Evolutionary conservation across 2,329 filamentous ascomycete genomes (phyloP).

Genomic region (Alternaria burnsii): DNA sequence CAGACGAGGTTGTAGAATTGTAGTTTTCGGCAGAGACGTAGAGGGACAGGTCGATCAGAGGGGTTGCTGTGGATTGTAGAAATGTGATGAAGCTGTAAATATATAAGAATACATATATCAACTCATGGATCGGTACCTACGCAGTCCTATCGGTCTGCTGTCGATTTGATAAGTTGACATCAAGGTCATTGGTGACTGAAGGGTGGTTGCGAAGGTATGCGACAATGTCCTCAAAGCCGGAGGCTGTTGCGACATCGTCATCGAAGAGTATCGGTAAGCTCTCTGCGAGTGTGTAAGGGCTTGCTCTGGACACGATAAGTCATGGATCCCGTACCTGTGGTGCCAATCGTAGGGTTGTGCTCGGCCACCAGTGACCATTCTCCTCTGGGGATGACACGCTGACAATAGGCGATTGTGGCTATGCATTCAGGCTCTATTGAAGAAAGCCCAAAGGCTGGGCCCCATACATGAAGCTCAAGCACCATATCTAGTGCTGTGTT

Average conservation of each 20-base stretch:
- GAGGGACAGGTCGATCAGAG: slow-evolving; percentile 84
- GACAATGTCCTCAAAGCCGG: slow-evolving; percentile 69
- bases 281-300: slow-evolving; percentile 49
- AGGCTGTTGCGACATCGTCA: slow-evolving; percentile 61
- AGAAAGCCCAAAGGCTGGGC: slow-evolving; percentile 84
- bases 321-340: slow-evolving; percentile 58
- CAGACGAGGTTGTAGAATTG: slow-evolving; percentile 75
- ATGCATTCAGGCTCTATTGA: slow-evolving; percentile 93
- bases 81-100: slow-evolving; percentile 65
- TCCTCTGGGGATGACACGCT: slow-evolving; percentile 65
- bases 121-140: slow-evolving; percentile 23
- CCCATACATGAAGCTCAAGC: slow-evolving; percentile 87
- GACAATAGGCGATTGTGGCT: slow-evolving; percentile 80
- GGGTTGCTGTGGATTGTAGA: slow-evolving; percentile 75
- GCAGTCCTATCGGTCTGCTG: slow-evolving; percentile 55
- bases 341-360: slow-evolving; percentile 73
- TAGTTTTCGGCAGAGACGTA: slow-evolving; percentile 94
- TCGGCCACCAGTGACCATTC: slow-evolving; percentile 53
- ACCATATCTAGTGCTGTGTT: slow-evolving; percentile 50
- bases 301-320: not conserved
- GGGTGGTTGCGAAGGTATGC: slow-evolving; percentile 59
- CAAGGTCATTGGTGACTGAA: slow-evolving; percentile 37
- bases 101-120: not conserved
- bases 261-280: slow-evolving; percentile 67
- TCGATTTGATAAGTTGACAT: slow-evolving; percentile 37